A percentile compares a stretch with the other conserved stretches of the same genome.
Conservation (phyloP, 192 early-diverging fungal genomes). For the Mortierella antarctica region DNA sequence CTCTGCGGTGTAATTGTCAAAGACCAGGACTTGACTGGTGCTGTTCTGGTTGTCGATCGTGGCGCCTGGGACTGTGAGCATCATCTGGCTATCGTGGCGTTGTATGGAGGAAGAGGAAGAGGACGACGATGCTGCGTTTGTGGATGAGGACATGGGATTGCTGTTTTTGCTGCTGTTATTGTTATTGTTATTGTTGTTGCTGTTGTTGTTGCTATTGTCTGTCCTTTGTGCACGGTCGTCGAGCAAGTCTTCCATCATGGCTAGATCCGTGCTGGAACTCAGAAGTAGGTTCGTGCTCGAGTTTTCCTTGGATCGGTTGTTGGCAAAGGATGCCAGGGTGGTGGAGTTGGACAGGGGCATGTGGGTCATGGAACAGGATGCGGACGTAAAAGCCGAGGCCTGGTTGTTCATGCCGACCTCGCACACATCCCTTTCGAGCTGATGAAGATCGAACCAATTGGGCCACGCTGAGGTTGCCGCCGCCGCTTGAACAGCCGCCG, state of each 20-base stretch:
- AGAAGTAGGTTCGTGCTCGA: conserved; percentile 19
- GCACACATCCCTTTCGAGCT: conserved; percentile 46
- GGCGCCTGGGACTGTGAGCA: conserved; percentile 2
- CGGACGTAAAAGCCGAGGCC: conserved; percentile 25
- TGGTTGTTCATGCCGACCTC: conserved; percentile 10
- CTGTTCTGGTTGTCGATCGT: conserved; percentile 15
- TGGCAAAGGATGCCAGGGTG: conserved; percentile 13
- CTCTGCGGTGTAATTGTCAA: conserved; percentile 15
- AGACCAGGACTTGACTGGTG: conserved; percentile 43
- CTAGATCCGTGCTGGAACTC: conserved; percentile 40
- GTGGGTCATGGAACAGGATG: conserved; percentile 23
- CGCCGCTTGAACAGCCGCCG: conserved; percentile 36
- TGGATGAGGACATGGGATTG: background rate
- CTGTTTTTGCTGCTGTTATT: background rate
- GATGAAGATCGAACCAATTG: conserved; percentile 47
- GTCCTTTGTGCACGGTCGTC: conserved; percentile 1
- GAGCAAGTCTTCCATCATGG: conserved; percentile 28
- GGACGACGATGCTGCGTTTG: too few relatives aligned
- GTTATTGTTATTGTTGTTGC: background rate
- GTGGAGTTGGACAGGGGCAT: conserved; percentile 22
- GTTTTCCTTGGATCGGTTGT: conserved; percentile 2
- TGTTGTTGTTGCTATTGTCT: background rate
- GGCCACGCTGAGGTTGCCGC: conserved; percentile 36
- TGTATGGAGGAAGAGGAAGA: too few relatives aligned
- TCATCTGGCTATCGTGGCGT: conserved; percentile 25